Evolutionary conservation across 2,329 filamentous ascomycete genomes (phyloP), one percentile per base, ranked within the genome.

Genomic region (Paramyrothecium sp.): DNA sequence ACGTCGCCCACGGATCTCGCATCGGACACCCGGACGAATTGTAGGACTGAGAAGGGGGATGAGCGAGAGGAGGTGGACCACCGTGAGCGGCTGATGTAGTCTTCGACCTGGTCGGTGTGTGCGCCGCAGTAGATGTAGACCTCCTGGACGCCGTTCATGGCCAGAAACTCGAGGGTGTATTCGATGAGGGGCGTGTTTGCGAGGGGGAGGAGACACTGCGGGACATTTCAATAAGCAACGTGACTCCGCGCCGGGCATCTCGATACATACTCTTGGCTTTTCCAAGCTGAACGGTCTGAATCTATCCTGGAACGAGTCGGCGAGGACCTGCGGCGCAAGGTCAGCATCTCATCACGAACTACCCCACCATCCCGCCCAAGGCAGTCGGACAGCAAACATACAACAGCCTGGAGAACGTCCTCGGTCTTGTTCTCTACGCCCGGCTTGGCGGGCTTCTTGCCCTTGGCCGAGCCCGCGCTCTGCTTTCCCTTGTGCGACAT

Each of bases 111-210:
- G 58, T 95, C 89, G 30, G 89, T 90, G 72, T 97, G 92, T 26
- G 91, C 88, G 59, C 92, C 91, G 66, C 90, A 94, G 77, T 97
- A 98, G 58, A 99, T 84, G 71, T 90, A 96, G 55, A 98, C 90
- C 63, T 97, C 91, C 65, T 95, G 88, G n/a, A 98, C 92, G 57
- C 93, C 92, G 58, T 95, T 92, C 82, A 94, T 94, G 62, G 92
- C 92, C 1, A 99, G 87, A 68, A 97, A 98, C 70, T 98, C 93
- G 67, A 98, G 87, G 3, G 94, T 98, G 73, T 99, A 98, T 74
- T 99, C 95, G 76, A 99, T 96, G 61, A 99, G 81, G 38, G 95
- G 94, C 2, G 89, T 93, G 73, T 98, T 98, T 59, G 92, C 95
- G 59, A 99, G 83, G 12, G 94, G 92, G 7, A 99, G 82, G 33